These are phyloP conservation scores for Fagus sylvatica DNA, from an alignment of 306 rosid species.

Conservation along the genomic window DNA sequence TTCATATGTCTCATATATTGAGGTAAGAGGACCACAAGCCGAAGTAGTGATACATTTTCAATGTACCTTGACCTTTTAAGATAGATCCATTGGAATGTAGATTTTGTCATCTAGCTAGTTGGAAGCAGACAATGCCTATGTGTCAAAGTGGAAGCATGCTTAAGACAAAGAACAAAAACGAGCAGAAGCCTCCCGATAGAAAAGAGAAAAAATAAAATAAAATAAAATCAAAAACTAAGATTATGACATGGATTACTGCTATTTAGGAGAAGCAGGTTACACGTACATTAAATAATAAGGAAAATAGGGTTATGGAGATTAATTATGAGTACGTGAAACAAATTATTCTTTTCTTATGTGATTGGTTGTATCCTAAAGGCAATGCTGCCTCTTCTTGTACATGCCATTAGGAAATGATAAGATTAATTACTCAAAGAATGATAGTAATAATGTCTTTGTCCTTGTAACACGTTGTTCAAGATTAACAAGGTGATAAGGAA, in stretches of 20 bases:
- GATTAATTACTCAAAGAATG: neutral
- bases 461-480: constrained; percentile 35
- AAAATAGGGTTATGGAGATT: neutral
- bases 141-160: constrained; percentile 48
- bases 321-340: constrained; percentile 40
- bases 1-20: neutral
- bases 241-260: constrained; percentile 39
- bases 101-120: constrained; percentile 44
- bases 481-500: constrained; percentile 34
- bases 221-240: neutral
- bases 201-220: neutral
- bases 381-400: constrained; percentile 24
- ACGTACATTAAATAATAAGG: constrained; percentile 1
- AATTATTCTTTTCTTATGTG: constrained; percentile 42
- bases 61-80: constrained; percentile 26
- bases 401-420: constrained; percentile 19
- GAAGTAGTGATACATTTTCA: neutral
- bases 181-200: constrained; percentile 21
- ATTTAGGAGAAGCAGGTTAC: constrained; percentile 17
- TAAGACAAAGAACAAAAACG: constrained; percentile 40
- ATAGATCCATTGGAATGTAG: constrained; percentile 41
- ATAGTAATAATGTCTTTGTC: constrained; percentile 32
- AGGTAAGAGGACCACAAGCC: constrained; percentile 4
- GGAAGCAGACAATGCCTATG: constrained; percentile 48
- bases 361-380: constrained; percentile 53